Evolutionary conservation across 305 asterid species (phyloP).

Genomic region (Solanum hybrid): DNA sequence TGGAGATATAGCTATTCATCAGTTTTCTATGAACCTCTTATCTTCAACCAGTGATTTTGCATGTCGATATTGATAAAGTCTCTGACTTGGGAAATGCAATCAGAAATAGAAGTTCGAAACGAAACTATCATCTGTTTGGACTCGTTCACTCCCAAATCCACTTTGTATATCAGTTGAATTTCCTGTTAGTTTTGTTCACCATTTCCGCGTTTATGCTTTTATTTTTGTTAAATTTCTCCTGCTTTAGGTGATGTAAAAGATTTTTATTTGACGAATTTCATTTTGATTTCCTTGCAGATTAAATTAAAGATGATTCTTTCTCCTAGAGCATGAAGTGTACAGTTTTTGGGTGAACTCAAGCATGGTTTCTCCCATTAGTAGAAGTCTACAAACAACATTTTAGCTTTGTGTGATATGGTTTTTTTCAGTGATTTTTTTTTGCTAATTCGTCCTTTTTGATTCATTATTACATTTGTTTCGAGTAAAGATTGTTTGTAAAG

Average conservation of each 20-base stretch:
- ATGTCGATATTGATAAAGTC: not conserved
- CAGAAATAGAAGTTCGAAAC: not conserved
- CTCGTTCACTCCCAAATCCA: not conserved
- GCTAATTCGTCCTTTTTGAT: not conserved
- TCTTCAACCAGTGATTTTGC: not conserved
- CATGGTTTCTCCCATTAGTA: not conserved
- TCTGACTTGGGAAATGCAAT: not conserved
- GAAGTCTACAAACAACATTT: not conserved
- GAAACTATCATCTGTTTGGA: not conserved
- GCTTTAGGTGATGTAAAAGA: not conserved
- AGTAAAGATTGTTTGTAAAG: not conserved
- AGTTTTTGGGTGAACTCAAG: not conserved
- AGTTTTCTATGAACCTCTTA: not conserved
- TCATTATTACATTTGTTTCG: not conserved
- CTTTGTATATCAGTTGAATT: constrained; percentile 4
- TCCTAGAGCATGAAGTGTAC: not conserved
- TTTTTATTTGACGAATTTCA: not conserved
- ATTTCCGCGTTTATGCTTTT: not conserved
- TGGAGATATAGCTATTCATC: not conserved
- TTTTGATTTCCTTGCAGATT: not conserved
- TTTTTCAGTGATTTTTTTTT: not conserved
- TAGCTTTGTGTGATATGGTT: not conserved
- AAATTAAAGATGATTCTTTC: not conserved
- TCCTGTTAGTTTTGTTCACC: not conserved
- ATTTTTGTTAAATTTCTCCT: not conserved